Base-by-base conservation (phyloP, 192 early-diverging fungal genomes). In the Podochytrium sp. region DNA sequence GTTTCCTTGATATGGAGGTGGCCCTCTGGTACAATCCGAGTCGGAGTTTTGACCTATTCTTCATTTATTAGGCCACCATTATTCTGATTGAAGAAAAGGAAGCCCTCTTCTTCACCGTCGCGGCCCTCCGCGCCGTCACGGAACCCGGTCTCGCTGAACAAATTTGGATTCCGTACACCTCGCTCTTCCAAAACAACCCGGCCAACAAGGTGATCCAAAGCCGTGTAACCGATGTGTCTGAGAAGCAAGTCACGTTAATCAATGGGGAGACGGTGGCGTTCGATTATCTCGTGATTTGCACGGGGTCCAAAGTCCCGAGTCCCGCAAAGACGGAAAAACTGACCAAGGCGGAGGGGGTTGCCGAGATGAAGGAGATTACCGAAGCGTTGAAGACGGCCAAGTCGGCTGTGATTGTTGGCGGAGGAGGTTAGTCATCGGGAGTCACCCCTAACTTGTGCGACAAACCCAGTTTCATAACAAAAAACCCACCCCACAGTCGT, bases 241-340 rank as follows among this genome's bases (percentile, higher is more conserved):
- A 47, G 27, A 69, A 79, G 47, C 58, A 83, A 10, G 65, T 89
- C 6, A 76, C 75, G 18, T 75, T 91, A 30, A 83, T 61, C 47
- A 80, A 80, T 29, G 86, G 87, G 0, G 74, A 82, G 4, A 58
- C 74, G 23, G 42, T 92, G 25, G 20, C 79, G 2, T 93, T 88
- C 43, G 86, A 93, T 71, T 93, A 90, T 75, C 64, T 90, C 49
- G 80, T 89, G 2, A 69, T 93, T 32, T 79, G 87, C 16, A 93
- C 91, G 0, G 92, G 92, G 0, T 79, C 84, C 4, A 66, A 33
- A 29, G 86, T 90, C 76, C 82, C 78, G 1, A 47, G 71, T 4
- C 90, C 90, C 0, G 78, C 77, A 32, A 84, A 88, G 39, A 76
- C 83, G 14, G 2, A 42, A 3, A 73, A 79, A 2, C 18, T 56